Evolutionary conservation across 129 eudicot genomes (phyloP), one percentile per base, ranked within the genome.

Genomic region (Daucus carota): DNA sequence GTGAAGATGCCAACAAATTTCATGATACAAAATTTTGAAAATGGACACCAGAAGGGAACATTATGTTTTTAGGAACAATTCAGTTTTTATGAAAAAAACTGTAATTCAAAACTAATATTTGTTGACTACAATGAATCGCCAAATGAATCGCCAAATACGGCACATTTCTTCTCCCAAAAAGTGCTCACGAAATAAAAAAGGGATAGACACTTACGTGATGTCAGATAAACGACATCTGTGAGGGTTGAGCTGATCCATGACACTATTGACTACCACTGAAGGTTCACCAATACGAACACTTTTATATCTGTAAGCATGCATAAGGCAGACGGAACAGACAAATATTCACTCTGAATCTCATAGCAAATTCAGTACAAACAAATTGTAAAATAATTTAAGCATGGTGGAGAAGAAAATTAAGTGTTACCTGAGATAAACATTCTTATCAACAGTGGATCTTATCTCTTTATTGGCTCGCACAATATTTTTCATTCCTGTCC

Each of bases 231-330:
- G 88, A 77, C 97, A 93, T 77, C 26, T 78, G 15, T 91, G 97
- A 73, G 98, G 98, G 78, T 24, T 81, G n/a, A 91, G 79, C 48
- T 73, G 28, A 40, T 78, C 83, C 16, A 79, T 69, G 33, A 81
- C 84, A 75, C 86, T 87, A 80, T 89, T 91, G 18, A 73, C 60
- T 28, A 82, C 38, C 29, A 84, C 42, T 2, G 96, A 85, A 77
- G 98, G 97, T 78, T 80, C 86, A 70, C 93, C 98, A 80, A 93
- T 85, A 54, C 88, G 80, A 43, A 93, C 93, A 81, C 89, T 86
- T 74, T 33, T 81, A 76, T 86, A 93, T 84, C 98, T 93, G 84
- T 59, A 79, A 76, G 83, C 43, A 76, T 65, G 24, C 8, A 52
- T 47, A 54, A 13, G 20, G 63, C 63, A 16, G n/a, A 72, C 29